Evolutionary conservation across 1,139 yeast species (phyloP).

Genomic region (Kodamaea sp.): DNA sequence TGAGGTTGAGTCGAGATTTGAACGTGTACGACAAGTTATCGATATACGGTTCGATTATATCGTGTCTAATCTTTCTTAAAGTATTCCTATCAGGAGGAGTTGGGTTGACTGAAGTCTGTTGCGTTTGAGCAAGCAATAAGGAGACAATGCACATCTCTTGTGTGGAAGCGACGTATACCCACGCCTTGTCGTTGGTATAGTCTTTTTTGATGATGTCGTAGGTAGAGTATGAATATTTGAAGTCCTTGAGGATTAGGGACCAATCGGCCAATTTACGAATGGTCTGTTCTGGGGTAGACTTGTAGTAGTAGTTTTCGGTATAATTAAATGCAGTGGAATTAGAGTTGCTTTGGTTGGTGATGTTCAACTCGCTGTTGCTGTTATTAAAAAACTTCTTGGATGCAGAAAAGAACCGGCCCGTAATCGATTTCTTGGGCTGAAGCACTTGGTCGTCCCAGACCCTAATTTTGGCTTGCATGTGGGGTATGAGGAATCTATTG

Average conservation of each 20-base stretch:
- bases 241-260: slow-evolving; percentile 86
- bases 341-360: slow-evolving; percentile 7
- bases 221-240: slow-evolving; percentile 78
- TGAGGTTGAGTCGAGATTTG: slow-evolving; percentile 62
- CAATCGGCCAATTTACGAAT: slow-evolving; percentile 88
- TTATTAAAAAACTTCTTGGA: slow-evolving; percentile 58
- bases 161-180: slow-evolving; percentile 79
- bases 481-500: slow-evolving; percentile 63
- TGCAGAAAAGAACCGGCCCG: slow-evolving; percentile 72
- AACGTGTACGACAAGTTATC: slow-evolving; percentile 58
- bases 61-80: slow-evolving; percentile 59
- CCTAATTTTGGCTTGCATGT: slow-evolving; percentile 72
- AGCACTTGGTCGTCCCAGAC: slow-evolving; percentile 78
- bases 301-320: slow-evolving; percentile 55
- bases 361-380: slow-evolving; percentile 9
- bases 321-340: slow-evolving; percentile 36
- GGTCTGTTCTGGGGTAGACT: slow-evolving; percentile 69
- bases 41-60: slow-evolving; percentile 62
- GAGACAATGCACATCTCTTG: slow-evolving; percentile 88
- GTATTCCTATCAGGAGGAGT: slow-evolving; percentile 49
- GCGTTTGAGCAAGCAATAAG: slow-evolving; percentile 65
- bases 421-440: slow-evolving; percentile 67
- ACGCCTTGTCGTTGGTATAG: slow-evolving; percentile 74
- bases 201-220: slow-evolving; percentile 85
- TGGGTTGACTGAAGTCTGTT: slow-evolving; percentile 22